phyloP scores from a whole-genome alignment of 1,139 yeast genomes.

The Yamadazyma epiphylla region DNA sequence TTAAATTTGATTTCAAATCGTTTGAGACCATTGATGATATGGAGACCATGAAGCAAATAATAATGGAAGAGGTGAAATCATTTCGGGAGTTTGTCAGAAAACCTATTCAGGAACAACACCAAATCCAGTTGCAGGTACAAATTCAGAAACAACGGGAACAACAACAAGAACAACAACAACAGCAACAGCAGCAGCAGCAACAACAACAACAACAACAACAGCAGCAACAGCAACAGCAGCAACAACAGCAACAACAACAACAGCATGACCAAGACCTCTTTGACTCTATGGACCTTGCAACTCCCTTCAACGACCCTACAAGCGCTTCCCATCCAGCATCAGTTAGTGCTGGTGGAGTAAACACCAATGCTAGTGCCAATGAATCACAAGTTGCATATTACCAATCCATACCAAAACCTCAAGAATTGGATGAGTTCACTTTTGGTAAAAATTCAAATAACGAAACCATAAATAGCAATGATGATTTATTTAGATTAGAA shows the following conservation, averaged over 20 bases:
- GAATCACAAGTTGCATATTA: slow-evolving; percentile 27
- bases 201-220: slow-evolving; percentile 27
- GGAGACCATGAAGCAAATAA: slow-evolving; percentile 70
- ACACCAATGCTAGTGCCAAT: slow-evolving; percentile 24
- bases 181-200: slow-evolving; percentile 35
- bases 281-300: slow-evolving; percentile 14
- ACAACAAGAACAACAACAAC: slow-evolving; percentile 48
- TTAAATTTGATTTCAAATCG: slow-evolving; percentile 76
- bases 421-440: slow-evolving; percentile 41
- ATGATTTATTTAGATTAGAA: slow-evolving; percentile 37
- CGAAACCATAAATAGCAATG: slow-evolving; percentile 11
- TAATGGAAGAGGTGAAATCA: slow-evolving; percentile 72
- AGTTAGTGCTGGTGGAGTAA: slow-evolving; percentile 21
- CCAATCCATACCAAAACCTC: slow-evolving; percentile 44
- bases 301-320: slow-evolving; percentile 11
- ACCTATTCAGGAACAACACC: slow-evolving; percentile 68
- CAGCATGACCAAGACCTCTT: slow-evolving; percentile 5
- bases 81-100: slow-evolving; percentile 80
- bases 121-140: slow-evolving; percentile 38
- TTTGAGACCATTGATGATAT: slow-evolving; percentile 87
- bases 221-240: slow-evolving; percentile 14
- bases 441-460: slow-evolving; percentile 16
- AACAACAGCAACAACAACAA: slow-evolving; percentile 13
- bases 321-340: slow-evolving; percentile 7
- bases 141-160: slow-evolving; percentile 29